Conservation (phyloP, 768 basidiomycete species). For the Gymnopilus junonius region DNA sequence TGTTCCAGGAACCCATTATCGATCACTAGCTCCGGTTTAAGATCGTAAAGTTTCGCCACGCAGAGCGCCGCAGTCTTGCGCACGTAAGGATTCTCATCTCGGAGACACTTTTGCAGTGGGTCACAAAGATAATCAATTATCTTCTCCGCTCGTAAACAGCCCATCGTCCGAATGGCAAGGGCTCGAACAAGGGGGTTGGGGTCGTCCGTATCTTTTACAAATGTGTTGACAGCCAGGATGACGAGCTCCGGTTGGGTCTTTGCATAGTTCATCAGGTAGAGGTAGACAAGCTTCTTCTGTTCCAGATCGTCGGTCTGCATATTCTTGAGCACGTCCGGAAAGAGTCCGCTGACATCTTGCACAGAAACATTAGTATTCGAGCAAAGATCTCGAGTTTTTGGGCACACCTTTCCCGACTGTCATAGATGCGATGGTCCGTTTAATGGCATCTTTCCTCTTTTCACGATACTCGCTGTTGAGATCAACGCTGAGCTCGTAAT, state of each 20-base stretch:
- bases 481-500: slow-evolving; percentile 96
- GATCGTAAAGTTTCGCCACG: slow-evolving; percentile 96
- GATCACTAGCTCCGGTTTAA: slow-evolving; percentile 93
- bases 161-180: slow-evolving; percentile 97
- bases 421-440: slow-evolving; percentile 97
- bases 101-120: slow-evolving; percentile 88
- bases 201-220: slow-evolving; percentile 97
- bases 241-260: slow-evolving; percentile 99
- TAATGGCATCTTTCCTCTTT: slow-evolving; percentile 98
- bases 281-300: slow-evolving; percentile 99
- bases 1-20: slow-evolving; percentile 94
- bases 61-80: slow-evolving; percentile 97
- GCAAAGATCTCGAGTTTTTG: not conserved
- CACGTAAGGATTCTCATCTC: slow-evolving; percentile 97
- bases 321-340: slow-evolving; percentile 98
- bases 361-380: not conserved
- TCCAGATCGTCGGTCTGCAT: slow-evolving; percentile 99
- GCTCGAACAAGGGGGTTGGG: slow-evolving; percentile 96
- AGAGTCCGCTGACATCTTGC: slow-evolving; percentile 88
- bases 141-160: slow-evolving; percentile 95
- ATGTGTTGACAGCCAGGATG: slow-evolving; percentile 98
- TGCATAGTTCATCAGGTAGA: slow-evolving; percentile 99
- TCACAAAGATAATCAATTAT: slow-evolving; percentile 99
- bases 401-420: slow-evolving; percentile 95
- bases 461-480: slow-evolving; percentile 97